phyloP scores from a whole-genome alignment of 2,329 filamentous ascomycete genomes.

The Waltergamsia citrina region DNA sequence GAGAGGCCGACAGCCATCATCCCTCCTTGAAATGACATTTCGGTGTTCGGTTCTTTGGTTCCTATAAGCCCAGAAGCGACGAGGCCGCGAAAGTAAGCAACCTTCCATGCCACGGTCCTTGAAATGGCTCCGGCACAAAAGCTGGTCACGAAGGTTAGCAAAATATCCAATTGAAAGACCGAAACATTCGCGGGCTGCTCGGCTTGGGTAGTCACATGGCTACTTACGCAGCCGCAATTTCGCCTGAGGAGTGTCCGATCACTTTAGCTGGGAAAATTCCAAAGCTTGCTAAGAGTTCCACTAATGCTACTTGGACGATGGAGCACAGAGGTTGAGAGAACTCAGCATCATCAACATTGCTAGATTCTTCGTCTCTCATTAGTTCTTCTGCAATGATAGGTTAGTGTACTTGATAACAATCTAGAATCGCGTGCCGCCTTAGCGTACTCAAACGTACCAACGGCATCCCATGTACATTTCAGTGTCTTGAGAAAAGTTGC shows the following conservation, averaged over 20 bases:
- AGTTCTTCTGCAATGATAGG: slow-evolving; percentile 18
- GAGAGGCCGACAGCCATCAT: slow-evolving; percentile 45
- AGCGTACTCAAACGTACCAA: too few relatives aligned
- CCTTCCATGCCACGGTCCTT: not conserved
- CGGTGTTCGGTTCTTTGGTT: too few relatives aligned
- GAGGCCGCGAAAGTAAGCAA: slow-evolving; percentile 12
- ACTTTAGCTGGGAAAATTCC: slow-evolving; percentile 18
- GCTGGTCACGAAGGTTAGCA: too few relatives aligned
- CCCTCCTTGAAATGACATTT: too few relatives aligned
- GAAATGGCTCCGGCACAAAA: too few relatives aligned
- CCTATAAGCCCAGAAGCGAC: slow-evolving; percentile 5
- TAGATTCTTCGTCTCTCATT: slow-evolving; percentile 10
- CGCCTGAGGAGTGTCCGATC: slow-evolving; percentile 28
- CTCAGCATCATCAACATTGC: slow-evolving; percentile 18
- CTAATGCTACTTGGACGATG: slow-evolving; percentile 12
- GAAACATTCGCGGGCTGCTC: too few relatives aligned
- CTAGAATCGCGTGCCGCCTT: too few relatives aligned
- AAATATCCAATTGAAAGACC: too few relatives aligned
- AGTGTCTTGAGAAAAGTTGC: not conserved
- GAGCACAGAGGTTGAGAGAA: slow-evolving; percentile 18
- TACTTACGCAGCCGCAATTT: slow-evolving; percentile 30
- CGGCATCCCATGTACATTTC: too few relatives aligned
- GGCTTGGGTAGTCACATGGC: slow-evolving; percentile 8
- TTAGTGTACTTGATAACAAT: not conserved
- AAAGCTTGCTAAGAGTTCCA: slow-evolving; percentile 21